Percentiles rank a stretch among this genome's conserved stretches.
phyloP scores from a whole-genome alignment of 2,329 filamentous ascomycete genomes.

The Alternaria viburni region DNA sequence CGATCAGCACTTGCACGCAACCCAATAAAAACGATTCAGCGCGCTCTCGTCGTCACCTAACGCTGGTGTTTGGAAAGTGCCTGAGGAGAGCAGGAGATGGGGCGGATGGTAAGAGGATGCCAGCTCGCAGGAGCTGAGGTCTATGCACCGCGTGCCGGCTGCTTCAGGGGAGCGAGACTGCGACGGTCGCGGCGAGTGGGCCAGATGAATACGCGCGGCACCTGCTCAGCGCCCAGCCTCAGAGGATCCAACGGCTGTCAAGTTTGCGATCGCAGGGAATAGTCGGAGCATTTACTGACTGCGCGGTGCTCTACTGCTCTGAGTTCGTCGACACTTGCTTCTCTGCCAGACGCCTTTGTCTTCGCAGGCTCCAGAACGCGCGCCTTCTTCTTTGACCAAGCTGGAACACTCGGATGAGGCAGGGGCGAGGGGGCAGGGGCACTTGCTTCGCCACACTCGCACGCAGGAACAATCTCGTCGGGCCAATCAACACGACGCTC shows the following conservation, averaged over 20 bases:
- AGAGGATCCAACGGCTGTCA: conserved; percentile 13
- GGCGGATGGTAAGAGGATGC: conserved; percentile 25
- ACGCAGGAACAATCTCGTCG: conserved; percentile 25
- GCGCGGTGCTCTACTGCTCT: not conserved
- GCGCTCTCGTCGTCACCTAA: conserved; percentile 27
- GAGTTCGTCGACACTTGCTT: not conserved
- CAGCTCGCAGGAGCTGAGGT: conserved; percentile 26
- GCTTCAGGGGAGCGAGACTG: conserved; percentile 40
- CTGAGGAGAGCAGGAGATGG: conserved; percentile 33
- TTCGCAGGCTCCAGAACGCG: conserved; percentile 18
- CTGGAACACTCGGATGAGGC: conserved; percentile 21
- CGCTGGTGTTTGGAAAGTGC: conserved; percentile 26
- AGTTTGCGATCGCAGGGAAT: not conserved
- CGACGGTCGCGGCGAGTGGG: conserved; percentile 34
- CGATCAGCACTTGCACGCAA: conserved; percentile 38
- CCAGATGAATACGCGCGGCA: conserved; percentile 32
- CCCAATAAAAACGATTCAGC: conserved; percentile 14
- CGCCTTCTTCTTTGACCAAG: not conserved
- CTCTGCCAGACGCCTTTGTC: conserved; percentile 6
- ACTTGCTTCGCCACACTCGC: conserved; percentile 33
- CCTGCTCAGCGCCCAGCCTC: conserved; percentile 24
- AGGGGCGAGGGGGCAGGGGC: conserved; percentile 12
- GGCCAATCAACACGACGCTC: conserved; percentile 12
- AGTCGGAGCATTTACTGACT: not conserved
- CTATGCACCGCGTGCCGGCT: conserved; percentile 26